Evolutionary conservation across 2,329 filamentous ascomycete genomes (phyloP), one percentile per base, ranked within the genome.

Genomic region (Didymella pinodella): DNA sequence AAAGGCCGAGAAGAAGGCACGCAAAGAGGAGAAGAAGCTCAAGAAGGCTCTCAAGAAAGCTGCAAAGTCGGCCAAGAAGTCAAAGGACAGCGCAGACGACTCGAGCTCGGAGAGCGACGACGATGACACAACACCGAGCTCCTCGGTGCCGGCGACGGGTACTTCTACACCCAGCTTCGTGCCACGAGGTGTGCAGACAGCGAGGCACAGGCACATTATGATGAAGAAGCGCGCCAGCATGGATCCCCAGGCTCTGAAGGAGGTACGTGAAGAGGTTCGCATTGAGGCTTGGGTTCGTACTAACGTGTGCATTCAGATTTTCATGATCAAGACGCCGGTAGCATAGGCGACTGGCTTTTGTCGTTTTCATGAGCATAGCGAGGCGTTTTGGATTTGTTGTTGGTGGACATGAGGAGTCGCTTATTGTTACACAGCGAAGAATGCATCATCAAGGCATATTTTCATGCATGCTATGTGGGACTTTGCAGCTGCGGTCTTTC

Each of bases 141-240:
- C 66, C 28, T 66, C 72, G 12, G 57, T 66, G 49, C 70, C 72
- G 38, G 77, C 78, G 2, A 81, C 78, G 22, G 79, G 77, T 25
- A 80, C 81, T 8, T 47, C 80, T 78, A 52, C 80, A 78, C 45
- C 81, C 81, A 28, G 83, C 80, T 77, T 75, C 47, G 66, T 62
- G 12, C 79, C 83, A 61, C 81, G 84, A 26, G 87, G 84, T 48
- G 85, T 92, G 64, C 91, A 93, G 74, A 85, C 90, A 54, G 87
- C 93, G 46, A 84, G 94, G 63, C 88, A 91, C 66, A 85, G 92
- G 60, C 92, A 93, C 77, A 97, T 98, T 70, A 90, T 90, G 56
- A 91, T 95, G 69, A 98, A 98, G 82, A 88, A 88, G 69, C 86
- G 89, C 80, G 93, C 93, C 2, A 85, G 93, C 58, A 85, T 92